Evolutionary conservation across 1,139 yeast species (phyloP).

Genomic region (Geotrichum australiense): DNA sequence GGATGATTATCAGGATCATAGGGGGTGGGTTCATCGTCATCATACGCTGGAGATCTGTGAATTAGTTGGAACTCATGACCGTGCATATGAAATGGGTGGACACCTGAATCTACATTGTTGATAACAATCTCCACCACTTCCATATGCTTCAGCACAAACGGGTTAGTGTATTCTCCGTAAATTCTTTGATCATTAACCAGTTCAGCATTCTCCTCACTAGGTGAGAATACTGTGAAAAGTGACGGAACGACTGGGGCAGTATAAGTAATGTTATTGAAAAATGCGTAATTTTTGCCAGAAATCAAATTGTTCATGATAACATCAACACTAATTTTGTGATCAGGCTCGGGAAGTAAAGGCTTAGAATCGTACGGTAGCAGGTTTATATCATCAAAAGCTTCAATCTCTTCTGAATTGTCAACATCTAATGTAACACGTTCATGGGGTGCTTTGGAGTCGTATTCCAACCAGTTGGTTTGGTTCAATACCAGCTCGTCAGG

Average conservation of each 20-base stretch:
- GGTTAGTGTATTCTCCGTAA: constrained; percentile 75
- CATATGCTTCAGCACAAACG: constrained; percentile 65
- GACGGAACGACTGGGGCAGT: constrained; percentile 77
- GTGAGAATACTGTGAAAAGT: constrained; percentile 60
- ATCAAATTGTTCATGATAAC: constrained; percentile 73
- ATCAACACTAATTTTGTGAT: constrained; percentile 54
- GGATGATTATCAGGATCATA: constrained; percentile 46
- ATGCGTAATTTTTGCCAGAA: constrained; percentile 83
- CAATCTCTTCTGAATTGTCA: constrained; percentile 33
- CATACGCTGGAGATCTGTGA: constrained; percentile 45
- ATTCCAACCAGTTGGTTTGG: constrained; percentile 64
- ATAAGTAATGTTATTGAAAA: constrained; percentile 80
- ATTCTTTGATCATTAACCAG: constrained; percentile 47
- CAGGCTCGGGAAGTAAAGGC: constrained; percentile 56
- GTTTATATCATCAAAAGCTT: constrained; percentile 48
- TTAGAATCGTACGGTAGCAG: constrained; percentile 50
- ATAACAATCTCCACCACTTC: constrained; percentile 55
- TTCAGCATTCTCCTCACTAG: constrained; percentile 38
- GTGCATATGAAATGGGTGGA: constrained; percentile 85
- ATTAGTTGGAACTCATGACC: constrained; percentile 72
- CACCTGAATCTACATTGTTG: constrained; percentile 68
- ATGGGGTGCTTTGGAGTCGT: constrained; percentile 41
- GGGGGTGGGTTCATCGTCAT: constrained; percentile 43
- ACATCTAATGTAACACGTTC: constrained; percentile 40
- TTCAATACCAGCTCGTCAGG: constrained; percentile 60